Conservation (phyloP, 1,139 yeast species). For the Pneumocystis sp. region DNA sequence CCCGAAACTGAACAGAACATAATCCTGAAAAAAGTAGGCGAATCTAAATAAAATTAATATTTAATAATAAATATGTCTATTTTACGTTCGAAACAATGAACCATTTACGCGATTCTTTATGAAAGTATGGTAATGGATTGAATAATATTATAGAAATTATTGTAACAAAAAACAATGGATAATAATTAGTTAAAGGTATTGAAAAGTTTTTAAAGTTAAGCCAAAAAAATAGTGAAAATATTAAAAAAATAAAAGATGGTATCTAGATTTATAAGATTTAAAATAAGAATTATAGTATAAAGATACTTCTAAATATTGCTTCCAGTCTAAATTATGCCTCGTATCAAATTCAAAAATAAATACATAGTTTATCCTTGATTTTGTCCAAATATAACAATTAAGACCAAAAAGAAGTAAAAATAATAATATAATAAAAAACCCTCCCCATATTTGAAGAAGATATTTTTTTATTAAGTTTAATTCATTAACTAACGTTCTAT, state of each 20-base stretch:
- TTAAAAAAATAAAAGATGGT: conserved; percentile 33
- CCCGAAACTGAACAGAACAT: conserved; percentile 88
- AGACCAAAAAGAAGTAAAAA: conserved; percentile 49
- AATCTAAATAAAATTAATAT: conserved; percentile 35
- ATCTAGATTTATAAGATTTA: conserved; percentile 1
- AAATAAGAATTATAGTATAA: background rate
- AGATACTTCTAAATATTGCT: conserved; percentile 46
- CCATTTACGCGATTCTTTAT: conserved; percentile 55
- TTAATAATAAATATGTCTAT: background rate
- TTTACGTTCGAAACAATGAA: conserved; percentile 29
- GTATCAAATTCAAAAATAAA: conserved; percentile 83
- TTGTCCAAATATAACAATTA: conserved; percentile 59
- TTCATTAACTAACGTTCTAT: conserved; percentile 35
- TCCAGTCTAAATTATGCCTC: conserved; percentile 49
- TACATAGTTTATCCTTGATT: conserved; percentile 67
- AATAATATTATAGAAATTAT: conserved; percentile 37
- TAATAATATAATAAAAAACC: conserved; percentile 53
- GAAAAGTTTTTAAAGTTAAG: conserved; percentile 59
- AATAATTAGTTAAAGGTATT: conserved; percentile 51
- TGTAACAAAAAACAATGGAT: conserved; percentile 70
- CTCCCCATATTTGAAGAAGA: conserved; percentile 81
- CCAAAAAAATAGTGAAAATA: conserved; percentile 47
- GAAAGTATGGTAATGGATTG: conserved; percentile 42
- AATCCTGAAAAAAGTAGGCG: conserved; percentile 67
- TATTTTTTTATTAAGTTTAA: conserved; percentile 19